Evolutionary conservation across 495 filamentous ascomycete genomes (phyloP).

Genomic region (Penicillium angulare): DNA sequence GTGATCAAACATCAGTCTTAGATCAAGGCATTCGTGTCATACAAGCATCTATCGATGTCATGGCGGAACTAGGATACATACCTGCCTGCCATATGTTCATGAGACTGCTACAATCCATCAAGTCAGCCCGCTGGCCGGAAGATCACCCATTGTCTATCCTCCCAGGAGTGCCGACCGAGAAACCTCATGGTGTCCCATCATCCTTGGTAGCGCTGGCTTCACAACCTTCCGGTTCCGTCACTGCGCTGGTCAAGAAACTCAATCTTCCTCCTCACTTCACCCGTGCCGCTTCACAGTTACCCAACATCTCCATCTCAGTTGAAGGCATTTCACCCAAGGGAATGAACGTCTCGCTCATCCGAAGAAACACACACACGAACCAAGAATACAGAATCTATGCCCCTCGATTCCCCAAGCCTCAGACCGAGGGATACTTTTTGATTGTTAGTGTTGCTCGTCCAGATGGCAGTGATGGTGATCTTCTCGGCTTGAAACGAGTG

Average conservation of each 20-base stretch:
- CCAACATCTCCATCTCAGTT: conserved; percentile 65
- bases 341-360: conserved; percentile 60
- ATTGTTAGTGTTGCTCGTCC: conserved; percentile 53
- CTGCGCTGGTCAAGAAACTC: conserved; percentile 27
- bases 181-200: conserved; percentile 21
- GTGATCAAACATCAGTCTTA: conserved; percentile 84
- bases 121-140: conserved; percentile 86
- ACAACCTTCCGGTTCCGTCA: conserved; percentile 24
- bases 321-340: conserved; percentile 56
- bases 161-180: conserved; percentile 63
- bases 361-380: conserved; percentile 63
- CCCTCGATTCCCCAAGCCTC: conserved; percentile 87
- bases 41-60: conserved; percentile 83
- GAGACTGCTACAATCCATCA: conserved; percentile 83
- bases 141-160: conserved; percentile 78
- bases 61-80: conserved; percentile 85
- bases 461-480: conserved; percentile 64
- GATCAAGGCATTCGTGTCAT: conserved; percentile 97
- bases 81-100: conserved; percentile 75
- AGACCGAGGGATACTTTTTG: conserved; percentile 92
- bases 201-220: conserved; percentile 27
- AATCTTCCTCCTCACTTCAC: conserved; percentile 41
- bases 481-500: conserved; percentile 81
- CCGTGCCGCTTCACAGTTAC: conserved; percentile 60
- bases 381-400: conserved; percentile 73